These are phyloP conservation scores for Solanum pimpinellifolium DNA, from an alignment of 257 asterid genomes.

Conservation along the genomic window DNA sequence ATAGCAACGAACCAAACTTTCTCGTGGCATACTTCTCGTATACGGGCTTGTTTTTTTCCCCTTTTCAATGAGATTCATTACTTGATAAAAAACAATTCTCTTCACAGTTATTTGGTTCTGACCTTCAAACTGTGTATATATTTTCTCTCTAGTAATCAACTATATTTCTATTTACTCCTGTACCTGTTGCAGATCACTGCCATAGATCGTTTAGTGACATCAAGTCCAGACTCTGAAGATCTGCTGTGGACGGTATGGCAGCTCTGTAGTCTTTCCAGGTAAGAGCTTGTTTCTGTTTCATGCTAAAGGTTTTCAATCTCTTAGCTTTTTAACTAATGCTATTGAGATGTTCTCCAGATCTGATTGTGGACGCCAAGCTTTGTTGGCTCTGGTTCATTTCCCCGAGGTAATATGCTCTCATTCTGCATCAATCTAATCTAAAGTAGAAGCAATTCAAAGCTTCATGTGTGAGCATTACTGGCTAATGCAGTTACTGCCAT, in stretches of 20 bases:
- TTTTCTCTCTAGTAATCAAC: slow-evolving; percentile 2
- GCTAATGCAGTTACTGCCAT: background rate
- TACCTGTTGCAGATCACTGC: slow-evolving; percentile 46
- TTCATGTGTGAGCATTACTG: background rate
- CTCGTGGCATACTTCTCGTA: background rate
- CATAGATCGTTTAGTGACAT: slow-evolving; percentile 54
- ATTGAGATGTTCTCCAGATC: slow-evolving; percentile 46
- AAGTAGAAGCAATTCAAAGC: background rate
- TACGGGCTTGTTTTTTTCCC: background rate
- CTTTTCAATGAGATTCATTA: background rate
- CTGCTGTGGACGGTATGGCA: slow-evolving; percentile 94
- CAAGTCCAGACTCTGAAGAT: slow-evolving; percentile 75
- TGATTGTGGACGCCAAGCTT: slow-evolving; percentile 91
- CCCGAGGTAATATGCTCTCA: slow-evolving; percentile 58
- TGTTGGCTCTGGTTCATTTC: slow-evolving; percentile 73
- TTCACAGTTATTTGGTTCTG: background rate
- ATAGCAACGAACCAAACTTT: background rate
- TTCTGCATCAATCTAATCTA: background rate
- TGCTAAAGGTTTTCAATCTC: background rate
- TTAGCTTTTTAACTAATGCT: background rate
- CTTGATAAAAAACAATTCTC: background rate
- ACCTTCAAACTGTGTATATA: background rate
- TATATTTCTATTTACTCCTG: slow-evolving; percentile 12
- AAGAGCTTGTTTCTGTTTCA: slow-evolving; percentile 3
- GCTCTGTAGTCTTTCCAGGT: slow-evolving; percentile 90